Evolutionary conservation across 495 filamentous ascomycete species (phyloP).

Genomic region (Neohortaea acidophila): DNA sequence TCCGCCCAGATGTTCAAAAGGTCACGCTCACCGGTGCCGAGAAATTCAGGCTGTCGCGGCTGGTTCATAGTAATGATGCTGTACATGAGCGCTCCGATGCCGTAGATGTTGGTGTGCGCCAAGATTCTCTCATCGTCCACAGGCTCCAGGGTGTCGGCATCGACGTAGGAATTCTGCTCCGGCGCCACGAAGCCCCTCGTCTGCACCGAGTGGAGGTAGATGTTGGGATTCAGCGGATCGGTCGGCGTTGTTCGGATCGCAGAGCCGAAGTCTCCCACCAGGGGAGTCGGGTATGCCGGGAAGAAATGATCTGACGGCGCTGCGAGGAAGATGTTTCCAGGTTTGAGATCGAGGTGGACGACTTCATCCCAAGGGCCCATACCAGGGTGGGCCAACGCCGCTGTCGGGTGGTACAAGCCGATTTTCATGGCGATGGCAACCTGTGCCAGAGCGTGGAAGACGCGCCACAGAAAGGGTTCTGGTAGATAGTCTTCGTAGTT

Average conservation of each 20-base stretch:
- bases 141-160: background rate
- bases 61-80: background rate
- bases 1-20: background rate
- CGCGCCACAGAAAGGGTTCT: conserved; percentile 4
- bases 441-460: conserved; percentile 1
- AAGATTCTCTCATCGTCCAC: background rate
- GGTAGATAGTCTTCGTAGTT: background rate
- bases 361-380: background rate
- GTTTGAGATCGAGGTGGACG: conserved; percentile 7
- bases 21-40: background rate
- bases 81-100: conserved; percentile 3
- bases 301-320: background rate
- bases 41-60: background rate
- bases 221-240: conserved; percentile 5
- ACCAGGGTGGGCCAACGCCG: background rate
- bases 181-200: conserved; percentile 4
- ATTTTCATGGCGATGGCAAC: background rate
- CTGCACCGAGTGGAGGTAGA: background rate
- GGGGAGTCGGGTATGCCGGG: conserved; percentile 2
- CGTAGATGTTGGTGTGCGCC: conserved; percentile 7
- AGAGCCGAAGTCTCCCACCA: conserved; percentile 7
- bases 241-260: conserved; percentile 1
- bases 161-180: background rate
- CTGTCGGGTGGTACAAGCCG: too few species aligned
- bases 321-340: conserved; percentile 4